These are phyloP conservation scores for Colletotrichum higginsianum DNA, from an alignment of 2,329 filamentous ascomycete genomes.

Conservation along the genomic window DNA sequence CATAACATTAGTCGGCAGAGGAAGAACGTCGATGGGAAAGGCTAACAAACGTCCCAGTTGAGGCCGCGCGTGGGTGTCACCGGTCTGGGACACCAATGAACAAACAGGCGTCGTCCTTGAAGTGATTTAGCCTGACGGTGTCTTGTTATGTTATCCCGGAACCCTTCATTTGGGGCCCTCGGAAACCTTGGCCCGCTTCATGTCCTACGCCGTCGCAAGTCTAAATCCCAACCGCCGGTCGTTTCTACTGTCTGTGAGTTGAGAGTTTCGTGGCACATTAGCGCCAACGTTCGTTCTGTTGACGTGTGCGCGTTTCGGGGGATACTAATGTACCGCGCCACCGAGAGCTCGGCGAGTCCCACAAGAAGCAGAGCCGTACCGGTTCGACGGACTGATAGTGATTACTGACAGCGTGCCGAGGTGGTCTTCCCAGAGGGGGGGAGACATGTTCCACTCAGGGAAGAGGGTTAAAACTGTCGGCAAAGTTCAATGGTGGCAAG, in stretches of 20 bases:
- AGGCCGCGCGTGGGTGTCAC: background rate
- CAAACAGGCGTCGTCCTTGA: background rate
- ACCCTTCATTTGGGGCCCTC: background rate
- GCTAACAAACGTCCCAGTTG: background rate
- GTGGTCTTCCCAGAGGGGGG: no score
- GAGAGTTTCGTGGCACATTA: background rate
- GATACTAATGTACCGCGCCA: background rate
- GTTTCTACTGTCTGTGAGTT: background rate
- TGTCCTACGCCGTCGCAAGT: background rate
- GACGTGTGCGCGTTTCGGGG: background rate
- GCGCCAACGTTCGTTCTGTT: constrained; percentile 3
- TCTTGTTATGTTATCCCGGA: background rate
- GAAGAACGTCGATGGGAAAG: no score
- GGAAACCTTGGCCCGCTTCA: background rate
- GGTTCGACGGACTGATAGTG: background rate
- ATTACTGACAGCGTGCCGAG: background rate
- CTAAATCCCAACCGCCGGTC: background rate
- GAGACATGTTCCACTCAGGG: background rate
- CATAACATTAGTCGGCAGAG: no score
- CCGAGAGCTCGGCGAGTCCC: no score
- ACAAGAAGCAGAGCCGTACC: background rate
- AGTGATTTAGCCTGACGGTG: background rate
- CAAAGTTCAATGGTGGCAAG: background rate
- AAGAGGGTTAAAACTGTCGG: background rate
- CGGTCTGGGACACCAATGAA: background rate